Evolutionary conservation across 306 rosid species (phyloP), one percentile per base, ranked within the genome.

Genomic region (Casuarina glauca): DNA sequence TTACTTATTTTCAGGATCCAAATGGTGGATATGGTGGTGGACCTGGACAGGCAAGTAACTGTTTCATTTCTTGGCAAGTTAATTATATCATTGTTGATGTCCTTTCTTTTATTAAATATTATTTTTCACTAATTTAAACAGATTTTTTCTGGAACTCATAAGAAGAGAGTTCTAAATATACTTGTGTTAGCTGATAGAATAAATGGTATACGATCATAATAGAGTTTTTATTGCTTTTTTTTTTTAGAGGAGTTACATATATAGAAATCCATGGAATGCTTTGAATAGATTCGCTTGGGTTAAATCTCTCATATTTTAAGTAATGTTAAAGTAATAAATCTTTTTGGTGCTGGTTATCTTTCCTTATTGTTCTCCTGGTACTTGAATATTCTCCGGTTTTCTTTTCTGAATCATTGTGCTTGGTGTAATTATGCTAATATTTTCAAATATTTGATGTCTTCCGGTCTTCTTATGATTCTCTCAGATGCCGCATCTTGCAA

Each of bases 401-500:
- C 44, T 54, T 41, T 64, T 26, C 69, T 62, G 9, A 4, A 62
- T 36, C 69, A 2, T 36, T 36, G 41, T 36, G 16, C 69, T 44
- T 62, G n/a, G 26, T 20, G 17, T 26, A 26, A 26, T 26, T 26
- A 26, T 26, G 32, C 32, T 26, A 26, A 26, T 26, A 26, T 26
- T 26, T 26, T 26, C 32, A 26, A 26, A 26, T 26, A 26, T 26
- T 26, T 26, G 32, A 26, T 26, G 32, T 26, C 1, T 1, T 26
- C 32, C 32, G 32, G 32, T 26, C 32, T 26, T 26, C 32, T 26
- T 41, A 73, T 78, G 69, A 46, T 86, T 81, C 74, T 83, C 48
- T 74, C 90, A 94, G 98, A 63, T 94, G 90, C 97, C 98, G 76
- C 98, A 94, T 87, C 94, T 94, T 57, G 98, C 97, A 68, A 94